Percentiles rank a stretch among this genome's conserved stretches.
Conservation (phyloP, 768 basidiomycete species). For the Cyclocybe aegerita region DNA sequence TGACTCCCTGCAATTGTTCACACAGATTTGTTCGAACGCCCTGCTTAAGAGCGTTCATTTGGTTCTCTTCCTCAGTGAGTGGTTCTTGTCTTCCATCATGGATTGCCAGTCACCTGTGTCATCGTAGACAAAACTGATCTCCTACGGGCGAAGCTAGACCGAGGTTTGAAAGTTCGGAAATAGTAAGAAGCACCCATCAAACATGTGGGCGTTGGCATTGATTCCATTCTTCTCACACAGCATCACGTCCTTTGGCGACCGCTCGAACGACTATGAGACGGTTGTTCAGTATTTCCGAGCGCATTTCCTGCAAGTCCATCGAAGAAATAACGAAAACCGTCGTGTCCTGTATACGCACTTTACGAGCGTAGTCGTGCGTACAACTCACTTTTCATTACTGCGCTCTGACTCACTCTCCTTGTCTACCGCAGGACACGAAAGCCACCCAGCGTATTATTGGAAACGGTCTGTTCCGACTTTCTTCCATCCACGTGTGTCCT, state of each 20-base stretch:
- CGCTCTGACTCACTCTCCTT: slow-evolving; percentile 1
- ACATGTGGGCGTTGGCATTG: slow-evolving; percentile 3
- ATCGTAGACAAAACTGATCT: slow-evolving; percentile 75
- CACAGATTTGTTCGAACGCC: slow-evolving; percentile 79
- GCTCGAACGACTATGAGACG: slow-evolving; percentile 78
- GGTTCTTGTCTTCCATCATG: neutral
- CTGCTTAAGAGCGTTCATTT: slow-evolving; percentile 70
- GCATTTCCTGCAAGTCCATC: slow-evolving; percentile 82
- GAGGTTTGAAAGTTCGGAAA: slow-evolving; percentile 71
- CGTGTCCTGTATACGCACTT: slow-evolving; percentile 82
- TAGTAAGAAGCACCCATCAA: slow-evolving; percentile 50
- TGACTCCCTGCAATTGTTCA: slow-evolving; percentile 86
- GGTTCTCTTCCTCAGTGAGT: slow-evolving; percentile 59
- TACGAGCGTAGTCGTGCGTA: slow-evolving; percentile 75
- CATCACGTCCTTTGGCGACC: slow-evolving; percentile 79
- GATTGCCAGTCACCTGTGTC: slow-evolving; percentile 11
- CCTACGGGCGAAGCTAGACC: slow-evolving; percentile 66
- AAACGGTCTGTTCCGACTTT: slow-evolving; percentile 52
- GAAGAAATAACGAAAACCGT: slow-evolving; percentile 75
- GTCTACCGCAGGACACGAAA: slow-evolving; percentile 65
- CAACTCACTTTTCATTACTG: slow-evolving; percentile 4
- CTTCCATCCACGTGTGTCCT: neutral
- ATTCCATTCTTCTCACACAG: slow-evolving; percentile 32
- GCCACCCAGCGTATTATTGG: slow-evolving; percentile 82
- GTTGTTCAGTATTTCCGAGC: slow-evolving; percentile 86